A percentile compares a stretch with the other conserved stretches of the same genome.
These are phyloP conservation scores for Aspergillus alliaceus DNA, from an alignment of 2,329 filamentous ascomycete genomes.

Conservation along the genomic window DNA sequence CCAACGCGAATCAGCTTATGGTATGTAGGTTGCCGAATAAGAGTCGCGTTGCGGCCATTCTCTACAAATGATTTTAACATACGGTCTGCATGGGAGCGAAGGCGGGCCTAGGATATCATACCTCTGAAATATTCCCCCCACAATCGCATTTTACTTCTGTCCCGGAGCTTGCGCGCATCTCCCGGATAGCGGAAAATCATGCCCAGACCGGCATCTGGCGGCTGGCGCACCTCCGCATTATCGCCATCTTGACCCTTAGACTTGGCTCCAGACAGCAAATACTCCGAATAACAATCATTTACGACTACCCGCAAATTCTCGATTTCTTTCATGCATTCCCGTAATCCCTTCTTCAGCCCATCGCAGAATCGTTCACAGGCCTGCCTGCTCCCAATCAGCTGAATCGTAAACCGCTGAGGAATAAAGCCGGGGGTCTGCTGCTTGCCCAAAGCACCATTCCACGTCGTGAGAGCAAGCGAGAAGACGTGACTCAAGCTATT, in stretches of 20 bases:
- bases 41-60: slow-evolving; percentile 87
- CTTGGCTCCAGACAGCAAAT: slow-evolving; percentile 57
- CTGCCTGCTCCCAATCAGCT: slow-evolving; percentile 83
- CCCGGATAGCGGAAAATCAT: slow-evolving; percentile 94
- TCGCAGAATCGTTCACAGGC: slow-evolving; percentile 96
- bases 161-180: slow-evolving; percentile 88
- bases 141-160: slow-evolving; percentile 93
- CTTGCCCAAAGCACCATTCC: slow-evolving; percentile 70
- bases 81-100: neutral
- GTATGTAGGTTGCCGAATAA: slow-evolving; percentile 94
- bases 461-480: slow-evolving; percentile 89
- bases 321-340: slow-evolving; percentile 84
- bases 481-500: slow-evolving; percentile 93
- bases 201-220: slow-evolving; percentile 90
- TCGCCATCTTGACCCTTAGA: slow-evolving; percentile 54
- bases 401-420: slow-evolving; percentile 86
- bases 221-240: slow-evolving; percentile 46
- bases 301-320: slow-evolving; percentile 79
- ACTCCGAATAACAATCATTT: slow-evolving; percentile 87
- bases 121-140: slow-evolving; percentile 91
- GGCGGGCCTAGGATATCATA: slow-evolving; percentile 17
- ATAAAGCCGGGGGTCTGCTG: slow-evolving; percentile 57
- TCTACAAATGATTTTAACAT: slow-evolving; percentile 50
- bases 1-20: slow-evolving; percentile 97
- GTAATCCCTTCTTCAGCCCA: slow-evolving; percentile 83